Percentiles rank a stretch among this genome's conserved stretches.
Evolutionary conservation across 148 eudicot genomes (phyloP).

Genomic region (Vaccinium vitisidaea): DNA sequence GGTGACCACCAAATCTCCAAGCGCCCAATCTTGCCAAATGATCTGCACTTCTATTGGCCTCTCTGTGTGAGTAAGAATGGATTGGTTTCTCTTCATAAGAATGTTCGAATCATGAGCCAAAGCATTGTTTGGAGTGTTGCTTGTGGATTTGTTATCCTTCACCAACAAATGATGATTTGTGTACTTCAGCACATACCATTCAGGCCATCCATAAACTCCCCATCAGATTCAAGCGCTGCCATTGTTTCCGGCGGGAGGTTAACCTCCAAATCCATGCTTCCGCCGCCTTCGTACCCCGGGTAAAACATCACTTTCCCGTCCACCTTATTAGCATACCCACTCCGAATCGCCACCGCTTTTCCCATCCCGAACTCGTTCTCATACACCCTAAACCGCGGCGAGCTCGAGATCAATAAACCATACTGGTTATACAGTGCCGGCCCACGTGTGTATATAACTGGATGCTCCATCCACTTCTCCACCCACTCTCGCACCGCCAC

Average conservation of each 20-base stretch:
- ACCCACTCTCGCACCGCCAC: conserved; percentile 4
- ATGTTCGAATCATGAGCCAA: no score
- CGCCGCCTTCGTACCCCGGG: conserved; percentile 23
- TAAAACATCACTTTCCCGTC: conserved; percentile 30
- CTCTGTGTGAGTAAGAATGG: no score
- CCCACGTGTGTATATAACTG: conserved; percentile 2
- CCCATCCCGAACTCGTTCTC: conserved; percentile 29
- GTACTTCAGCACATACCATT: not conserved
- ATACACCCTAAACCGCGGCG: conserved; percentile 32
- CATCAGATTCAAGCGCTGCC: conserved; percentile 20
- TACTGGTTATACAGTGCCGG: conserved; percentile 15
- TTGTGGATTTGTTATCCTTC: no score
- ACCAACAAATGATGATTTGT: not conserved
- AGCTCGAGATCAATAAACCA: conserved; percentile 20
- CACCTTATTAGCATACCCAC: conserved; percentile 24
- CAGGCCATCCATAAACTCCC: conserved; percentile 14
- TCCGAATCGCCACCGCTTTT: conserved; percentile 25
- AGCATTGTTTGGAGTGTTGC: no score
- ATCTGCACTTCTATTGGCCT: no score
- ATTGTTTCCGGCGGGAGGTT: conserved; percentile 20
- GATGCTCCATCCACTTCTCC: conserved; percentile 13
- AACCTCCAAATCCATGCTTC: conserved; percentile 32
- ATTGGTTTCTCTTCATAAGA: no score
- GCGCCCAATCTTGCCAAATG: no score
- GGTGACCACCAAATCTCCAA: no score